Conservation (phyloP, 83 land plant genomes). For the Picea mariana region DNA sequence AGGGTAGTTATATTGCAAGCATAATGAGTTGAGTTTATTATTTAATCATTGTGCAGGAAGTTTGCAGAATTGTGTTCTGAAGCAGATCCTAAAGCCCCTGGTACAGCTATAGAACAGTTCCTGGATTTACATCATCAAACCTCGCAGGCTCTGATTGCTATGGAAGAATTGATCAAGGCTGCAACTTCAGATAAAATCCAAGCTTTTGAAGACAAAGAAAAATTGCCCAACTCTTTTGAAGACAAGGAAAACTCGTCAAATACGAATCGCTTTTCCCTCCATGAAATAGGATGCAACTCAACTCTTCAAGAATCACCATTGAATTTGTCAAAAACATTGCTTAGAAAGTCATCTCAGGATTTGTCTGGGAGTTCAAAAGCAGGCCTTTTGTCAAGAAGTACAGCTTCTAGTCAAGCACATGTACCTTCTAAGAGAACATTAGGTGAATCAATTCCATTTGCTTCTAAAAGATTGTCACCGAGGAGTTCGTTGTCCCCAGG, state of each 20-base stretch:
- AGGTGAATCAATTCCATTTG: neutral
- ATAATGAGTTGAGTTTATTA: neutral
- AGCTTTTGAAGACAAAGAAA: neutral
- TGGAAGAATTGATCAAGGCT: neutral
- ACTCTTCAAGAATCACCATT: neutral
- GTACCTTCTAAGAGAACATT: neutral
- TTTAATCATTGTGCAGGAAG: neutral
- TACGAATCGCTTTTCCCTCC: neutral
- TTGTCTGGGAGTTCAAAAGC: neutral
- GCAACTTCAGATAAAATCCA: neutral
- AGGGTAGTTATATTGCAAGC: too few relatives aligned
- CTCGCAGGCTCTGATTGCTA: neutral
- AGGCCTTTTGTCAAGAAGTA: neutral
- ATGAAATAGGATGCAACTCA: constrained; percentile 19
- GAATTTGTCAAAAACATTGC: neutral
- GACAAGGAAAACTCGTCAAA: neutral
- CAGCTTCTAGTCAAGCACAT: neutral
- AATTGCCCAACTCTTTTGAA: too few relatives aligned
- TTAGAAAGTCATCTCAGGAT: constrained; percentile 12
- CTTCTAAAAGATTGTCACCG: constrained; percentile 2
- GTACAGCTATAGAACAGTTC: neutral
- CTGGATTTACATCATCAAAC: constrained; percentile 12
- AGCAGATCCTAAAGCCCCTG: constrained; percentile 4
- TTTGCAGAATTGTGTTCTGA: neutral
- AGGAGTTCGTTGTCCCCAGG: neutral